A percentile compares a stretch with the other conserved stretches of the same genome.
Evolutionary conservation across 2,329 filamentous ascomycete species (phyloP).

Genomic region (Leptographium flavum): DNA sequence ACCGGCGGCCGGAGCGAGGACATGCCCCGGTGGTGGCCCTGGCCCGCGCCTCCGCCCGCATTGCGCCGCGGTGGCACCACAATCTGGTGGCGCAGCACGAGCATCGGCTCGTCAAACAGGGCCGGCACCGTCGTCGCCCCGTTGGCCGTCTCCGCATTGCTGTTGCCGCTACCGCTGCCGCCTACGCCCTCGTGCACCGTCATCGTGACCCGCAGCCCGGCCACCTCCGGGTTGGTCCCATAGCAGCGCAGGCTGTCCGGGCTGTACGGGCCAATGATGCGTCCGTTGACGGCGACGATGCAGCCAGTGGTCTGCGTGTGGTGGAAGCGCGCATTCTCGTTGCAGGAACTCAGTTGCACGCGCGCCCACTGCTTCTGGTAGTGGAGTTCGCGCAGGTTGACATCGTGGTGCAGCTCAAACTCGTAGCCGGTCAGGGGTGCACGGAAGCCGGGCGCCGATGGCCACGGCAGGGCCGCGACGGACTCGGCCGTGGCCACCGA

Average conservation of each 20-base stretch:
- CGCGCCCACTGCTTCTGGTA: conserved; percentile 10
- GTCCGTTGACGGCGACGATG: conserved; percentile 10
- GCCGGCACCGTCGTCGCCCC: not conserved
- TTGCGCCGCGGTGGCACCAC: not conserved
- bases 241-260: conserved; percentile 10
- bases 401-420: conserved; percentile 11
- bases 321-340: conserved; percentile 10
- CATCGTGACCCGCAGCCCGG: conserved; percentile 12
- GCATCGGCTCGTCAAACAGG: not conserved
- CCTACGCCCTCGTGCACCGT: conserved; percentile 2
- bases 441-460: conserved; percentile 2
- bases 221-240: conserved; percentile 8
- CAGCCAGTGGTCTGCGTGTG: conserved; percentile 12
- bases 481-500: not conserved
- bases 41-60: not conserved
- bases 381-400: conserved; percentile 8
- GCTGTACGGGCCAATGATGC: conserved; percentile 7
- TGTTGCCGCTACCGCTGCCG: not conserved
- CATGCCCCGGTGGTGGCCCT: not conserved
- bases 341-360: conserved; percentile 10
- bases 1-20: not conserved
- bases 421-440: conserved; percentile 9
- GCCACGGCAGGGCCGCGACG: not conserved
- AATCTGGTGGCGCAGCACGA: conserved; percentile 9
- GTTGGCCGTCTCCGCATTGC: not conserved